These are phyloP conservation scores for Hypoxylon sp. DNA, from an alignment of 2,329 filamentous ascomycete genomes.

Conservation along the genomic window DNA sequence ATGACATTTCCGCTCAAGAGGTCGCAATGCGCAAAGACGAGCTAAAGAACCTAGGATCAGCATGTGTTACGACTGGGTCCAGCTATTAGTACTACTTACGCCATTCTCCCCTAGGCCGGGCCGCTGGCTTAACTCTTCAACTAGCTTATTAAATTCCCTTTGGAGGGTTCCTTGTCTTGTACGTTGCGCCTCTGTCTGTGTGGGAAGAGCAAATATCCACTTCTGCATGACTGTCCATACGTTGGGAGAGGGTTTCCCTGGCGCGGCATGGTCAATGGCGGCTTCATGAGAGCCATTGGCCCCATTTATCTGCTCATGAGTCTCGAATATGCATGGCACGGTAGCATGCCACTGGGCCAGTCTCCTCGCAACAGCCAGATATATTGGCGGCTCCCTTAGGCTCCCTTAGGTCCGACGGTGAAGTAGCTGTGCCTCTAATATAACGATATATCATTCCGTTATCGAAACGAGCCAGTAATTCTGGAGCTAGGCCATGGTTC, in stretches of 20 bases:
- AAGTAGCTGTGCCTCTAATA: slow-evolving; percentile 84
- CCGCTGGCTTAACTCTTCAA: slow-evolving; percentile 80
- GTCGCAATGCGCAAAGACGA: slow-evolving; percentile 96
- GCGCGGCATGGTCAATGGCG: slow-evolving; percentile 67
- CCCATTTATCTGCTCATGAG: slow-evolving; percentile 57
- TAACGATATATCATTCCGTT: slow-evolving; percentile 97
- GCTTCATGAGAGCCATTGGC: slow-evolving; percentile 57
- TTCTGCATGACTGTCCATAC: slow-evolving; percentile 96
- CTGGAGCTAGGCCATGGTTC: slow-evolving; percentile 84
- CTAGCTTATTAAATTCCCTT: slow-evolving; percentile 79
- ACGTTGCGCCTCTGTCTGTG: slow-evolving; percentile 77
- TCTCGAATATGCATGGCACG: slow-evolving; percentile 69
- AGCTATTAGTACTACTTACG: slow-evolving; percentile 64
- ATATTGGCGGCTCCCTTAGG: slow-evolving; percentile 83
- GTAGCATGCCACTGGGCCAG: slow-evolving; percentile 94
- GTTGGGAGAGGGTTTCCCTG: slow-evolving; percentile 83
- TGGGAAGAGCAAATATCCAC: slow-evolving; percentile 91
- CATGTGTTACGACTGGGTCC: slow-evolving; percentile 1
- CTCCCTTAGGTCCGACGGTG: slow-evolving; percentile 83
- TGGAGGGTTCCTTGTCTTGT: slow-evolving; percentile 78
- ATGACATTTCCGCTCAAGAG: slow-evolving; percentile 97
- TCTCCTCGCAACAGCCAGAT: slow-evolving; percentile 84
- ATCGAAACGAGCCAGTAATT: slow-evolving; percentile 90
- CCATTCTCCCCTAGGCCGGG: slow-evolving; percentile 82
- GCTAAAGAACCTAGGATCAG: slow-evolving; percentile 61